Evolutionary conservation across 2,329 filamentous ascomycete genomes (phyloP).

Genomic region (Pestalotiopsis fici): DNA sequence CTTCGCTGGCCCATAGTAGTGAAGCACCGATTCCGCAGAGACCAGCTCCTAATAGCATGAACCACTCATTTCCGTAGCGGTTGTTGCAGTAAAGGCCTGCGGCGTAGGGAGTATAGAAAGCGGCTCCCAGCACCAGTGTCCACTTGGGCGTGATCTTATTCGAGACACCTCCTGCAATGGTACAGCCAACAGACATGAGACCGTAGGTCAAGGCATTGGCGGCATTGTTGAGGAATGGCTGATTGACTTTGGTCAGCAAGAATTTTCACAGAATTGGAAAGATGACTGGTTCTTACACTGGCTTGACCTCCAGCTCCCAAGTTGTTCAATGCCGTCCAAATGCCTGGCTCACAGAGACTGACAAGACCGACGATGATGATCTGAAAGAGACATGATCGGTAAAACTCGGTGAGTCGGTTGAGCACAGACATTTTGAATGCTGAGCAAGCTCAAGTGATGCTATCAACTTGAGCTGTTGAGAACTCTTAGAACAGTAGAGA

Average conservation of each 20-base stretch:
- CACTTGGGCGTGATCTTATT: slow-evolving; percentile 5
- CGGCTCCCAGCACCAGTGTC: not conserved
- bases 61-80: slow-evolving; percentile 4
- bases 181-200: not conserved
- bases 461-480: not conserved
- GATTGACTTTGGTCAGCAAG: not conserved
- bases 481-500: not conserved
- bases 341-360: slow-evolving; percentile 4
- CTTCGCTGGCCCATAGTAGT: slow-evolving; percentile 1
- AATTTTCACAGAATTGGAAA: not conserved
- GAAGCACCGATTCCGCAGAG: slow-evolving; percentile 1
- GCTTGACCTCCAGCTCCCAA: slow-evolving; percentile 3
- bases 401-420: not conserved
- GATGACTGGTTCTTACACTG: not conserved
- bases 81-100: not conserved
- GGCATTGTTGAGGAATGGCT: slow-evolving; percentile 3
- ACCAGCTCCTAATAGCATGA: not conserved
- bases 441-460: not conserved
- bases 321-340: not conserved
- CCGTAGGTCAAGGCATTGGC: slow-evolving; percentile 4
- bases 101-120: not conserved
- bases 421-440: not conserved
- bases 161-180: not conserved
- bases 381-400: slow-evolving; percentile 3
- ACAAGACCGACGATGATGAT: slow-evolving; percentile 1